These are phyloP conservation scores for Lathyrus sativus DNA, from an alignment of 306 rosid species.

Conservation along the genomic window DNA sequence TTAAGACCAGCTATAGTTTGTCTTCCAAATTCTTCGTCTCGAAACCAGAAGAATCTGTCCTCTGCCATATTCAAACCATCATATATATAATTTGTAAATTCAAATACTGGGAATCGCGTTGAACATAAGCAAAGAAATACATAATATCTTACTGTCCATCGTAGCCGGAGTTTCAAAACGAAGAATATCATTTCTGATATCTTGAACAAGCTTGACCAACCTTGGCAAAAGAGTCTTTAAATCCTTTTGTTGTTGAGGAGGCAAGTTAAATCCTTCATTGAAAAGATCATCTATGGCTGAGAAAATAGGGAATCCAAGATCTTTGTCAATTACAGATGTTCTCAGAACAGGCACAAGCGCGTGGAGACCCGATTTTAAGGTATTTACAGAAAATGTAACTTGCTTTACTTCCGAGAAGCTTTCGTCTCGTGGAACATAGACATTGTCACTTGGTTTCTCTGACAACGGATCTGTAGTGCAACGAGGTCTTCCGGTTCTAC, in stretches of 20 bases:
- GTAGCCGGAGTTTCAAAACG: constrained; percentile 61
- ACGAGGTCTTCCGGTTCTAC: constrained; percentile 72
- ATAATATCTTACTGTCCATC: constrained; percentile 49
- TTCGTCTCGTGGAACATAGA: constrained; percentile 78
- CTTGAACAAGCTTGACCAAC: constrained; percentile 42
- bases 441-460: constrained; percentile 45
- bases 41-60: constrained; percentile 88
- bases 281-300: constrained; percentile 59
- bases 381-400: constrained; percentile 43
- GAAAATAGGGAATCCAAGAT: constrained; percentile 55
- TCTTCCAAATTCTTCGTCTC: constrained; percentile 79
- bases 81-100: too few relatives aligned
- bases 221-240: constrained; percentile 47
- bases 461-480: constrained; percentile 45
- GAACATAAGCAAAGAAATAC: too few relatives aligned
- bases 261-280: constrained; percentile 57
- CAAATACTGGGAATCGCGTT: too few relatives aligned
- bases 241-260: constrained; percentile 33
- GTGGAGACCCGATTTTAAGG: constrained; percentile 47
- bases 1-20: constrained; percentile 87
- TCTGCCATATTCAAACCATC: constrained; percentile 36
- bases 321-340: constrained; percentile 20
- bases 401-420: constrained; percentile 58
- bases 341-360: constrained; percentile 52
- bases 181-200: constrained; percentile 40